phyloP scores from a whole-genome alignment of 768 basidiomycete species.

The Cystobasidium onofrii region DNA sequence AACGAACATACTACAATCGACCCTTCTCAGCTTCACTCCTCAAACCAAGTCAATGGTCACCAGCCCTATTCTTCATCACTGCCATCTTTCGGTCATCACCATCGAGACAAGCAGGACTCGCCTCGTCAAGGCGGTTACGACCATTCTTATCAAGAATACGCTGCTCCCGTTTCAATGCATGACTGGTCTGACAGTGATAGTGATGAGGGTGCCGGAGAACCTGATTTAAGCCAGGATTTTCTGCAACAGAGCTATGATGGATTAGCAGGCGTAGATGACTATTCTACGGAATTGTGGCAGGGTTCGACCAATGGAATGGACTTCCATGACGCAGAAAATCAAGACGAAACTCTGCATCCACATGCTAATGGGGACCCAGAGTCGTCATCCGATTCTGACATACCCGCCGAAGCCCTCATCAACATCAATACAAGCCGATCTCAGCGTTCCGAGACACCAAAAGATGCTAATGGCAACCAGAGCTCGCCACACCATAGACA shows the following conservation, averaged over 20 bases:
- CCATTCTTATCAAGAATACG: background rate
- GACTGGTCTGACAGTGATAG: background rate
- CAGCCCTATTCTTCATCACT: background rate
- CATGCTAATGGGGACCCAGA: background rate
- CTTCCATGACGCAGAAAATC: background rate
- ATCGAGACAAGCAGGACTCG: background rate
- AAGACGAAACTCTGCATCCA: background rate
- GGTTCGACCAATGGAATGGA: background rate
- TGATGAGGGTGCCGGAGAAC: background rate
- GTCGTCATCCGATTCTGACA: slow-evolving; percentile 8
- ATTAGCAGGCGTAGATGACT: background rate
- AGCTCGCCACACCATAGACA: background rate
- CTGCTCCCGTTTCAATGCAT: background rate
- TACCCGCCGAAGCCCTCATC: background rate
- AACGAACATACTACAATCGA: background rate
- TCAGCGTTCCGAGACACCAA: background rate
- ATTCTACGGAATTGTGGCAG: background rate
- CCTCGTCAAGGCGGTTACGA: background rate
- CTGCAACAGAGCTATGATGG: background rate
- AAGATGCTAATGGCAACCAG: background rate
- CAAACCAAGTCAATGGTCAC: background rate
- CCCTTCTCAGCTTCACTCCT: background rate
- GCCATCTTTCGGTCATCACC: background rate
- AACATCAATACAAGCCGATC: background rate
- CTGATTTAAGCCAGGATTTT: background rate